These are phyloP conservation scores for Diversispora eburnea DNA, from an alignment of 192 early-diverging fungal species.

Conservation along the genomic window DNA sequence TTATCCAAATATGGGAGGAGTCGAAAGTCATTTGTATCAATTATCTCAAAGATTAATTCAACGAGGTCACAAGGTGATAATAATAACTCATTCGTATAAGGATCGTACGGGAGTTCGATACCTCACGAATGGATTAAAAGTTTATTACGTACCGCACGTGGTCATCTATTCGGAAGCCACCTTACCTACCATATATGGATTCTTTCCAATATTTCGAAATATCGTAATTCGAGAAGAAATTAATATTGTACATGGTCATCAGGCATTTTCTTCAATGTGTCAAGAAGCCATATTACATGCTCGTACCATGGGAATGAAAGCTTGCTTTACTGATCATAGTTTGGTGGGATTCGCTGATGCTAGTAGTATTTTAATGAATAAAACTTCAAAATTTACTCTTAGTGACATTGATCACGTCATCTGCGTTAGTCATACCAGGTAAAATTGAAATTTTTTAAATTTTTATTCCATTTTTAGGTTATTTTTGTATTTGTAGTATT, in stretches of 20 bases:
- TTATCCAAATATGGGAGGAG: conserved; percentile 95
- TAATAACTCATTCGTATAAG: conserved; percentile 90
- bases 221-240: conserved; percentile 90
- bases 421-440: conserved; percentile 96
- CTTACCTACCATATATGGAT: conserved; percentile 85
- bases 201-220: conserved; percentile 89
- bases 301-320: conserved; percentile 89
- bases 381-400: conserved; percentile 93
- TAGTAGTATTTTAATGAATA: conserved; percentile 90
- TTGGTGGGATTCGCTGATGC: conserved; percentile 96
- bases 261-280: conserved; percentile 90
- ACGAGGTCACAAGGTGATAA: conserved; percentile 91
- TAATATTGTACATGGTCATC: conserved; percentile 95
- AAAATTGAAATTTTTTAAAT: conserved; percentile 15
- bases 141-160: conserved; percentile 88
- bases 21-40: conserved; percentile 92
- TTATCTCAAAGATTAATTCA: conserved; percentile 83
- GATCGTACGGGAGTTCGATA: conserved; percentile 81
- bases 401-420: conserved; percentile 97
- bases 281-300: conserved; percentile 96
- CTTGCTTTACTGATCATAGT: conserved; percentile 96
- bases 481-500: conserved; percentile 12
- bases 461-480: not conserved
- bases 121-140: conserved; percentile 88
- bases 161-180: conserved; percentile 84